Evolutionary conservation across 164 flowering plant species (phyloP).

Genomic region (Piper betle): DNA sequence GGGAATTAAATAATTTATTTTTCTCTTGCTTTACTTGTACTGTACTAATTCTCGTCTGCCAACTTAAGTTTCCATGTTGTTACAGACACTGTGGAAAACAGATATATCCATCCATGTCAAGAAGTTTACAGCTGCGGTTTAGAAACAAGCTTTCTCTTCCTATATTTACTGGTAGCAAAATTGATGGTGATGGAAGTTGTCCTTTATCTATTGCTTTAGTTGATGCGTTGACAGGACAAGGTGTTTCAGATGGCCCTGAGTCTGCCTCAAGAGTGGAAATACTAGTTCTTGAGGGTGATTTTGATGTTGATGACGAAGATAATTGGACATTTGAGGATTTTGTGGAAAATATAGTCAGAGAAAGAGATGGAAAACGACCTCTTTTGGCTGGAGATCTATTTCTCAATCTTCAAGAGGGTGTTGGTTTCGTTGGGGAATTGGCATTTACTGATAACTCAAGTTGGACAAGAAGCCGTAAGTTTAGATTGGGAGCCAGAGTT

Average conservation of each 20-base stretch:
- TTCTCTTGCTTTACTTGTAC: neutral
- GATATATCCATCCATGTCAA: constrained; percentile 25
- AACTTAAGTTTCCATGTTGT: constrained; percentile 2
- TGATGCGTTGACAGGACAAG: constrained; percentile 29
- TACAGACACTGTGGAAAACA: constrained; percentile 44
- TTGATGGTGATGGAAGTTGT: constrained; percentile 55
- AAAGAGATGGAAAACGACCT: constrained; percentile 39
- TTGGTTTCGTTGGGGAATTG: constrained; percentile 43
- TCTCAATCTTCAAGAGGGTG: constrained; percentile 49
- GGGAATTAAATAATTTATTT: constrained; percentile 2
- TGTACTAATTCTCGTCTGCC: neutral
- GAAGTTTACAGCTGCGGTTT: constrained; percentile 55
- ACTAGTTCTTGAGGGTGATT: constrained; percentile 47
- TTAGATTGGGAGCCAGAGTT: constrained; percentile 44
- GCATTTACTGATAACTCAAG: constrained; percentile 55
- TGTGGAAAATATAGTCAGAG: constrained; percentile 26
- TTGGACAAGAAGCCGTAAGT: constrained; percentile 50
- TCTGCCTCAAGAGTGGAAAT: constrained; percentile 37
- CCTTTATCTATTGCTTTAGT: constrained; percentile 40
- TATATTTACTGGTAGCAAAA: constrained; percentile 63
- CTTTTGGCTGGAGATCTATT: constrained; percentile 43
- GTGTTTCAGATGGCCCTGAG: constrained; percentile 24
- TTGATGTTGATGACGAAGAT: constrained; percentile 26
- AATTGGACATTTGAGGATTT: constrained; percentile 40
- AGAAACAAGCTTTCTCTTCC: constrained; percentile 49